A percentile compares a stretch with the other conserved stretches of the same genome.
phyloP scores from a whole-genome alignment of 768 basidiomycete species.

The Kwoniella sp. region DNA sequence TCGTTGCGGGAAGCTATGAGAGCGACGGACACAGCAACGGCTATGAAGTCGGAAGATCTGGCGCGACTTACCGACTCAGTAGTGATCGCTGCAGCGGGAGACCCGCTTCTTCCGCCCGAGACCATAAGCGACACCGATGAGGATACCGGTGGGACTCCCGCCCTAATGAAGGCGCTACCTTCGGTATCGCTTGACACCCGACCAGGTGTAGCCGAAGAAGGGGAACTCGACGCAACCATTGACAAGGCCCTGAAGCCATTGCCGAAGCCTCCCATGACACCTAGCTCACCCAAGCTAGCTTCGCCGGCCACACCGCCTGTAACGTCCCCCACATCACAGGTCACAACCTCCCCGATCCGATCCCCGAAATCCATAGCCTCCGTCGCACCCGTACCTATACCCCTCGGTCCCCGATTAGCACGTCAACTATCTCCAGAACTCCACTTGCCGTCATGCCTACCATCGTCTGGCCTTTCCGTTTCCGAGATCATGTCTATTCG shows the following conservation, averaged over 20 bases:
- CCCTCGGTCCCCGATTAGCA: conserved; percentile 1
- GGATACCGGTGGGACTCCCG: no score
- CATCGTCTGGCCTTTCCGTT: conserved; percentile 34
- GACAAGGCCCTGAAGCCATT: neutral
- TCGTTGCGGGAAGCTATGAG: no score
- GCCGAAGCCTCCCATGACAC: neutral
- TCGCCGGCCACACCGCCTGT: neutral
- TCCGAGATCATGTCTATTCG: conserved; percentile 34
- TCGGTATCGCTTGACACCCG: no score
- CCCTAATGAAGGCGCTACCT: no score
- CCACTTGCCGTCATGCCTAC: conserved; percentile 25
- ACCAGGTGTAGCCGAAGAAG: neutral
- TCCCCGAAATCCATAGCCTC: no score
- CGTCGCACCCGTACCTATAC: conserved; percentile 2
- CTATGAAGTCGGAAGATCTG: no score
- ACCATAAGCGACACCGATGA: no score
- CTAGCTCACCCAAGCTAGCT: neutral
- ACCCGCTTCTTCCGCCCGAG: no score
- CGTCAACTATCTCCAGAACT: conserved; percentile 4
- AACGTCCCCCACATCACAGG: neutral
- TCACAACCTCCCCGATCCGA: neutral
- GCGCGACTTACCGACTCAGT: no score
- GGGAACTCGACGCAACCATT: neutral
- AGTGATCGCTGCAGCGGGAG: no score
- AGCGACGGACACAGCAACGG: no score